These are phyloP conservation scores for Botryotinia narcissicola DNA, from an alignment of 2,329 filamentous ascomycete species.

Conservation along the genomic window DNA sequence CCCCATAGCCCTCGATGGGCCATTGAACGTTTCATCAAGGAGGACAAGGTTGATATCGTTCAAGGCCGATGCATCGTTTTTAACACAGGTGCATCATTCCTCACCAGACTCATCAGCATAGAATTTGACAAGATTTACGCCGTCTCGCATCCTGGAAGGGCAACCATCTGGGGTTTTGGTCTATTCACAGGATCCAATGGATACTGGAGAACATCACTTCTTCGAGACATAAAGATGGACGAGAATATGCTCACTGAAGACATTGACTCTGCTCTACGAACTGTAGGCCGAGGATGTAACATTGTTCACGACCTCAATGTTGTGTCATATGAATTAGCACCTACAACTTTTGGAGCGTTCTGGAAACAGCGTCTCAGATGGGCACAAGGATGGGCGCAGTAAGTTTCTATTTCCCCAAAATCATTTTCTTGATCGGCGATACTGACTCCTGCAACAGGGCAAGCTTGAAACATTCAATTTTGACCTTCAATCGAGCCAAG, in stretches of 20 bases:
- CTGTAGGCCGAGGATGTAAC: slow-evolving; percentile 40
- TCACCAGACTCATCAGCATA: slow-evolving; percentile 48
- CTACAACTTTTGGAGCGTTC: slow-evolving; percentile 45
- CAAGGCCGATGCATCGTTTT: slow-evolving; percentile 50
- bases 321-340: slow-evolving; percentile 49
- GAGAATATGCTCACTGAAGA: slow-evolving; percentile 50
- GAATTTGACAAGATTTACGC: slow-evolving; percentile 54
- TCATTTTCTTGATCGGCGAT: background rate
- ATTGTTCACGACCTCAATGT: slow-evolving; percentile 50
- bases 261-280: slow-evolving; percentile 49
- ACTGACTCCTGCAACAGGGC: slow-evolving; percentile 31
- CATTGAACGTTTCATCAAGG: slow-evolving; percentile 44
- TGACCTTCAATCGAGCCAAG: slow-evolving; percentile 44
- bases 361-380: slow-evolving; percentile 51
- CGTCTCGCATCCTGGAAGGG: slow-evolving; percentile 48
- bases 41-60: slow-evolving; percentile 45
- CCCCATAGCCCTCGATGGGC: slow-evolving; percentile 49
- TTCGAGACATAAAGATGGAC: slow-evolving; percentile 48
- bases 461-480: slow-evolving; percentile 43
- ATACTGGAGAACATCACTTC: slow-evolving; percentile 47
- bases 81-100: slow-evolving; percentile 45
- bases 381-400: slow-evolving; percentile 50
- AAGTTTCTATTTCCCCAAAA: background rate
- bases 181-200: slow-evolving; percentile 47
- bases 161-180: slow-evolving; percentile 48